phyloP scores from a whole-genome alignment of 306 rosid species.

The Prunus armeniaca region DNA sequence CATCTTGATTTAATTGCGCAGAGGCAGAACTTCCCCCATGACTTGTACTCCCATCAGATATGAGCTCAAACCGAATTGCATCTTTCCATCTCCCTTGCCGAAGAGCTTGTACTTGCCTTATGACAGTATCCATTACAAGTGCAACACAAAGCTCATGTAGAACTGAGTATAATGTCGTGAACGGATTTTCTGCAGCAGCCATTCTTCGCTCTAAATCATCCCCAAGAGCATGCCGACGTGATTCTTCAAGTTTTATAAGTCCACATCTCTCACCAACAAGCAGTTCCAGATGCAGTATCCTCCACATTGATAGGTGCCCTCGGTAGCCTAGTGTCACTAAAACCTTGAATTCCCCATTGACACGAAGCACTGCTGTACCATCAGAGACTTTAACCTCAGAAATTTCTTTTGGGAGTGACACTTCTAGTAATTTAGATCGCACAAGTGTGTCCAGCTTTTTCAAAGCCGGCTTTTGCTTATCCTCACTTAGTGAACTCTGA shows the following conservation, averaged over 20 bases:
- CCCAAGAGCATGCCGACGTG: constrained; percentile 67
- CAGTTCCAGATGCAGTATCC: constrained; percentile 90
- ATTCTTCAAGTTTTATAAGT: constrained; percentile 63
- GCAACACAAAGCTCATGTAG: constrained; percentile 90
- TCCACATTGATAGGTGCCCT: constrained; percentile 95
- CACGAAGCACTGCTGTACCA: constrained; percentile 75
- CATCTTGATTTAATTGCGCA: constrained; percentile 67
- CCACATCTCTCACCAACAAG: constrained; percentile 89
- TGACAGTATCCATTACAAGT: constrained; percentile 87
- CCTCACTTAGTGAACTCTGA: constrained; percentile 69
- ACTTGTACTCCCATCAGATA: constrained; percentile 60
- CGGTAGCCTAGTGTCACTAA: constrained; percentile 91
- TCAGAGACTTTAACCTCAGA: constrained; percentile 67
- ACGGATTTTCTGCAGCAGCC: constrained; percentile 91
- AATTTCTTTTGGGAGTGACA: constrained; percentile 76
- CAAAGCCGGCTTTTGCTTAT: constrained; percentile 86
- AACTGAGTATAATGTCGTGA: constrained; percentile 66
- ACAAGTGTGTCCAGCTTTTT: constrained; percentile 87
- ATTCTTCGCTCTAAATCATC: constrained; percentile 97
- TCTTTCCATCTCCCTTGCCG: constrained; percentile 98
- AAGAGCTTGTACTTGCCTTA: constrained; percentile 86
- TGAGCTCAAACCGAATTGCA: constrained; percentile 87
- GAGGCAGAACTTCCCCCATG: constrained; percentile 67
- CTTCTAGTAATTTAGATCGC: constrained; percentile 81
- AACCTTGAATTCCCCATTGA: constrained; percentile 91